Evolutionary conservation across 352 stramenopile genomes (phyloP).

Genomic region (Phytophthora brassicae): DNA sequence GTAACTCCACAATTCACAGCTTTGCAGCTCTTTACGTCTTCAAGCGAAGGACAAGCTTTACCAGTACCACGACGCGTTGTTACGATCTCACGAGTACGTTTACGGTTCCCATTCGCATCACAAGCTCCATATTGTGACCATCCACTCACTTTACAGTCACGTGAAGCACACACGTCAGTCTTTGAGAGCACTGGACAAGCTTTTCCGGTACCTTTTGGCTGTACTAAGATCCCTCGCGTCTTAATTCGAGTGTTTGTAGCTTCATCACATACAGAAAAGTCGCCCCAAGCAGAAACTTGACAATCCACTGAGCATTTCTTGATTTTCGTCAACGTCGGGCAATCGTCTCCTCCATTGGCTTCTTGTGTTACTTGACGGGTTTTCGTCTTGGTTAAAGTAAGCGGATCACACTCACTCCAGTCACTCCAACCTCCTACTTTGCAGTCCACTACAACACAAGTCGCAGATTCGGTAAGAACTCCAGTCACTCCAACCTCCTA

Average conservation of each 20-base stretch:
- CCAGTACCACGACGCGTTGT: conserved; percentile 34
- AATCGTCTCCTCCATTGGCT: conserved; percentile 44
- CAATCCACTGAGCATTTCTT: conserved; percentile 50
- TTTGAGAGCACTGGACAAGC: conserved; percentile 42
- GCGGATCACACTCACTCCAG: conserved; percentile 43
- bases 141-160: conserved; percentile 56
- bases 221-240: conserved; percentile 39
- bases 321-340: conserved; percentile 35
- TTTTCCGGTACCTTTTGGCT: conserved; percentile 37
- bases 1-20: conserved; percentile 59
- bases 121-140: conserved; percentile 52
- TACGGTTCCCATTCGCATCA: conserved; percentile 38
- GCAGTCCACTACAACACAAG: conserved; percentile 55
- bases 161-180: conserved; percentile 34
- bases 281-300: conserved; percentile 48
- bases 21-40: conserved; percentile 40
- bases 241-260: conserved; percentile 32
- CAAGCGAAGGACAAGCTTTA: conserved; percentile 46
- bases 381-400: conserved; percentile 35
- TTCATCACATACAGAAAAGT: conserved; percentile 39
- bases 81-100: conserved; percentile 40
- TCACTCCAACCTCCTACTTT: conserved; percentile 42
- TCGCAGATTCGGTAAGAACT: too few relatives aligned
- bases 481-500: conserved; percentile 48
- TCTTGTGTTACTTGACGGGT: conserved; percentile 34